These are phyloP conservation scores for Termitomyces eurrhizus DNA, from an alignment of 768 basidiomycete species.

Conservation along the genomic window DNA sequence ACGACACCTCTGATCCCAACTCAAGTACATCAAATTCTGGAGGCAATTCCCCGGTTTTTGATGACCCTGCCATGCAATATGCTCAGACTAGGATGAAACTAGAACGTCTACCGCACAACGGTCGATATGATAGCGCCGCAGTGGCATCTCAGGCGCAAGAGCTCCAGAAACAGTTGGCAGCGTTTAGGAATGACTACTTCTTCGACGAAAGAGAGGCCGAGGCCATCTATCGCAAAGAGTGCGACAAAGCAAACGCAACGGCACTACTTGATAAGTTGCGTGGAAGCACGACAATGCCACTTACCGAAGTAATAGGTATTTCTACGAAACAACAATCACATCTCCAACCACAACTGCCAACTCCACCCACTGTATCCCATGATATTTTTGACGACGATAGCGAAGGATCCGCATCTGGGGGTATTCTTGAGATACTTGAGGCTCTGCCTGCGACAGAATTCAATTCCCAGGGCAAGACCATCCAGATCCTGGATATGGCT, in stretches of 20 bases:
- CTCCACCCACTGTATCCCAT: background rate
- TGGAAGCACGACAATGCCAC: slow-evolving; percentile 12
- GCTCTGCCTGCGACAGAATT: slow-evolving; percentile 53
- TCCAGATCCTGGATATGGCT: slow-evolving; percentile 65
- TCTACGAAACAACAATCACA: slow-evolving; percentile 14
- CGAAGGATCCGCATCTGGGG: slow-evolving; percentile 43
- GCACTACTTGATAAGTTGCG: slow-evolving; percentile 41
- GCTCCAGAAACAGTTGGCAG: slow-evolving; percentile 43
- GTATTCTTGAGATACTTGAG: slow-evolving; percentile 75
- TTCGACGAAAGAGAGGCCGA: slow-evolving; percentile 70
- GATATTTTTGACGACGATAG: slow-evolving; percentile 55
- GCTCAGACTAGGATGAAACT: slow-evolving; percentile 59
- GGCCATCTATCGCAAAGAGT: slow-evolving; percentile 48
- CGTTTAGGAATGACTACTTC: slow-evolving; percentile 56
- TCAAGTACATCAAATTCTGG: slow-evolving; percentile 24
- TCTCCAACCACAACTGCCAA: slow-evolving; percentile 15
- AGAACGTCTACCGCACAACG: slow-evolving; percentile 36
- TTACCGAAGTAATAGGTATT: background rate
- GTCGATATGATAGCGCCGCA: slow-evolving; percentile 17
- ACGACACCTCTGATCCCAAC: slow-evolving; percentile 15
- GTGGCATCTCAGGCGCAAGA: slow-evolving; percentile 27
- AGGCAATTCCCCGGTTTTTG: slow-evolving; percentile 32
- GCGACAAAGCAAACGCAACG: slow-evolving; percentile 41
- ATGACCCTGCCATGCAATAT: slow-evolving; percentile 61
- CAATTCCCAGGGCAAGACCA: slow-evolving; percentile 49